Base-by-base conservation (phyloP, 2,329 filamentous ascomycete genomes). In the Stagonosporopsis rhizophila region DNA sequence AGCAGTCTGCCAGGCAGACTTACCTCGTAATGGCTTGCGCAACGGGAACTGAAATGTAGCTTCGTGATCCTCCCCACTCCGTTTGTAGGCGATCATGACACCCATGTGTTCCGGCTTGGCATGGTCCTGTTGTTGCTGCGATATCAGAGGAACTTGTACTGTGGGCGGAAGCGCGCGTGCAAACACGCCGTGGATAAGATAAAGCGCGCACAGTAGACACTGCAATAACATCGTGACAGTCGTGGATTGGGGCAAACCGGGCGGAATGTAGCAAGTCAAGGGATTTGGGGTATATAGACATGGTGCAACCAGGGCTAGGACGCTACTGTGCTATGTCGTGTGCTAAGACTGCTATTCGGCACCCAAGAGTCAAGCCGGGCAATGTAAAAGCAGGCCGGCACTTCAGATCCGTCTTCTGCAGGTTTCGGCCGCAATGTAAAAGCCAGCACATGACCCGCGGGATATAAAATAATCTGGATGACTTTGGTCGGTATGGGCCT, bases 41-140 rank as follows among this genome's bases (percentile, higher is more conserved):
- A 71, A 20, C 2, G 62, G 62, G 15, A 71, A 44, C 41, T 69
- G 20, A 57, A 38, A 32, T 51, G 61, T 39, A 45, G 51, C 39
- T 61, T 62, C 47, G 49, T 42, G 9, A 52, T 49, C 27, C 48
- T 60, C 32, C 52, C 58, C 45, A 14, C 27, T 37, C 19, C 40
- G 20, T 14, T 40, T 50, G 28, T 40, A 49, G 5, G 52, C 52
- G 14, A 50, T 20, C 27, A 55, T 20, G 11, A 49, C 45, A 5
- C 34, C 34, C 35, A 34, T n/a, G 14, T 35, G 42, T 12, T 20
- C 12, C 14, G 39, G 19, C 38, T 49, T 38, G 45, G 39, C 40
- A 14, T 44, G 6, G 6, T 20, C 17, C 22, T 37, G 30, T 20
- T 44, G 34, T 34, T 39, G 23, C 17, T 22, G 3, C 2, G 8